A percentile compares a stretch with the other conserved stretches of the same genome.
phyloP scores from a whole-genome alignment of 371 early-diverging fungal species.

The Actinomucor elegans region DNA sequence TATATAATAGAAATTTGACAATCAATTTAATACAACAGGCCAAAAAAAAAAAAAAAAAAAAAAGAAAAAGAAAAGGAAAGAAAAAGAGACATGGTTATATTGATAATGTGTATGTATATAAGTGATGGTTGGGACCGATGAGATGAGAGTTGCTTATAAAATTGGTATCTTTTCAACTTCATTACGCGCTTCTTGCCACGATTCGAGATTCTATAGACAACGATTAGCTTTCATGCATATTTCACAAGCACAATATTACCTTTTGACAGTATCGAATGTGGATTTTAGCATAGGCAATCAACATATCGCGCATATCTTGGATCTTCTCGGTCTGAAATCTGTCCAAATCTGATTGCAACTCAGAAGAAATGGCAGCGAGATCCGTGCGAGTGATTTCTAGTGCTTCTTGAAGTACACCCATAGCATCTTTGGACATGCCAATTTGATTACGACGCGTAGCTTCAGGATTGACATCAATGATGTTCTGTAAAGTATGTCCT shows the following conservation, averaged over 20 bases:
- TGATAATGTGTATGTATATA: too few relatives aligned
- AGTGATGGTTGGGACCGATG: too few relatives aligned
- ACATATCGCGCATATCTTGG: constrained; percentile 76
- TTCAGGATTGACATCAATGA: constrained; percentile 95
- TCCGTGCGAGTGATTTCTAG: constrained; percentile 70
- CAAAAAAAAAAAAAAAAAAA: neutral
- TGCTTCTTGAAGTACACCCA: constrained; percentile 75
- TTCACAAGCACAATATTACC: constrained; percentile 34
- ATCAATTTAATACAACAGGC: too few relatives aligned
- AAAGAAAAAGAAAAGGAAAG: neutral
- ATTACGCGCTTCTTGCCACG: constrained; percentile 64
- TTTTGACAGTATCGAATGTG: constrained; percentile 83
- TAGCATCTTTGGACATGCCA: constrained; percentile 84
- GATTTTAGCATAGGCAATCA: constrained; percentile 79
- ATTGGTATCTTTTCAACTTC: constrained; percentile 63
- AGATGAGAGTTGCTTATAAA: constrained; percentile 10
- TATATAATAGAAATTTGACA: too few relatives aligned
- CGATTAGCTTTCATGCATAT: neutral
- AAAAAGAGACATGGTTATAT: too few relatives aligned
- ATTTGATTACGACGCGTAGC: constrained; percentile 88
- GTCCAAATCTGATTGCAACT: constrained; percentile 87
- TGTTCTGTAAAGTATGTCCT: constrained; percentile 77
- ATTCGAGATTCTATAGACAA: constrained; percentile 52
- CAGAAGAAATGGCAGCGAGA: constrained; percentile 69
- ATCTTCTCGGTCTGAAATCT: constrained; percentile 91